Evolutionary conservation across 2,329 filamentous ascomycete genomes (phyloP).

Genomic region (Stagonosporopsis cucurbitacearum): DNA sequence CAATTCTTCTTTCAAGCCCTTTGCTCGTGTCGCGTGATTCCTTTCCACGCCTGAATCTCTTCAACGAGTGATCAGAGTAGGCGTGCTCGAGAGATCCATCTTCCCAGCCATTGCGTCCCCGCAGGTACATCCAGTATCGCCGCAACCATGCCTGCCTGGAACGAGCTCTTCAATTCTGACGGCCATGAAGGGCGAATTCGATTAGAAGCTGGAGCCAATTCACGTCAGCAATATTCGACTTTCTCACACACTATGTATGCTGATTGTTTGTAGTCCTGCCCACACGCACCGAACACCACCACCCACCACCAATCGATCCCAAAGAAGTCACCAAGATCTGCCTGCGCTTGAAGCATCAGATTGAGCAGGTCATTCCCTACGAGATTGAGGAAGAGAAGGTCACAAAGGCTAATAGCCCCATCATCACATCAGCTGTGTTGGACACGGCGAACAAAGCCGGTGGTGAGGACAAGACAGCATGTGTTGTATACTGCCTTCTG

Average conservation of each 20-base stretch:
- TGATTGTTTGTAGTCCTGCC: constrained; percentile 65
- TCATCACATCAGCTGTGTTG: constrained; percentile 83
- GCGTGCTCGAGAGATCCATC: background rate
- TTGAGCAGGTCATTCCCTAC: constrained; percentile 88
- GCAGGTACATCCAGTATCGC: constrained; percentile 4
- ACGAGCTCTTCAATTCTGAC: constrained; percentile 45
- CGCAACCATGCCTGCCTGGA: constrained; percentile 50
- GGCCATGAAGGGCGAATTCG: constrained; percentile 48
- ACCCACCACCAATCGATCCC: constrained; percentile 73
- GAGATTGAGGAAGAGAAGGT: constrained; percentile 80
- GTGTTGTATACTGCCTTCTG: constrained; percentile 83
- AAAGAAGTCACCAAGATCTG: constrained; percentile 87
- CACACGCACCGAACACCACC: constrained; percentile 63
- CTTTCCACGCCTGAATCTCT: background rate
- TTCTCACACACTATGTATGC: background rate
- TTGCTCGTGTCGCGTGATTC: constrained; percentile 8
- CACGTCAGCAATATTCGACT: constrained; percentile 36
- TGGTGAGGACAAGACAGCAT: constrained; percentile 73
- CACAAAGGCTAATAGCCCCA: constrained; percentile 79
- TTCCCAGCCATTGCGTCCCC: background rate
- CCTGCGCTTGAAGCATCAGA: constrained; percentile 85
- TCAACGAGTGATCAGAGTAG: constrained; percentile 2
- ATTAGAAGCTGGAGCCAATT: constrained; percentile 52
- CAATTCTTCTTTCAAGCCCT: background rate
- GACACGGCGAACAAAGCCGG: constrained; percentile 83